phyloP scores from a whole-genome alignment of 768 basidiomycete genomes.

The Phylloporus arenicola region DNA sequence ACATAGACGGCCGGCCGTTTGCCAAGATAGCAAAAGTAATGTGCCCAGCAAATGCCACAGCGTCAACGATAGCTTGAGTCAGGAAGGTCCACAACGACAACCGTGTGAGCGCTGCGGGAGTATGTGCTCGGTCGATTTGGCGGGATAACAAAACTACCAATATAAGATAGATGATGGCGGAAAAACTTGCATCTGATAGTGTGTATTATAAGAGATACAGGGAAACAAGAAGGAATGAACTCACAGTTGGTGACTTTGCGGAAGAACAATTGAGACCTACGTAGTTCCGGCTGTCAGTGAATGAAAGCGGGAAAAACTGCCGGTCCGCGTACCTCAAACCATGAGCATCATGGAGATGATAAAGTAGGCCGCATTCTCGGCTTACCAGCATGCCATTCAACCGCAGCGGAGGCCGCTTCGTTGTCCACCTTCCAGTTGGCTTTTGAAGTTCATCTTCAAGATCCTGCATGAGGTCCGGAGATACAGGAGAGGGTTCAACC shows the following conservation, averaged over 20 bases:
- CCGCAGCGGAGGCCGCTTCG: slow-evolving; percentile 48
- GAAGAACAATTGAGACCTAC: slow-evolving; percentile 60
- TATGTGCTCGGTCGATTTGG: slow-evolving; percentile 70
- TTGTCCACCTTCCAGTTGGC: slow-evolving; percentile 67
- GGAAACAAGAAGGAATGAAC: slow-evolving; percentile 11
- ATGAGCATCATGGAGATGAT: slow-evolving; percentile 57
- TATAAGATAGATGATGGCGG: slow-evolving; percentile 59
- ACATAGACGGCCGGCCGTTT: slow-evolving; percentile 75
- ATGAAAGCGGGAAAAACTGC: background rate
- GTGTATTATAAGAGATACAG: slow-evolving; percentile 3
- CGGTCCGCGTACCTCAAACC: slow-evolving; percentile 58
- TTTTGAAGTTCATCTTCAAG: slow-evolving; percentile 69
- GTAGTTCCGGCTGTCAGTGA: background rate
- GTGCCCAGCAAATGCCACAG: slow-evolving; percentile 82
- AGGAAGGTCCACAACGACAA: slow-evolving; percentile 83
- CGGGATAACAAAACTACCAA: slow-evolving; percentile 65
- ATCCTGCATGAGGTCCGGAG: slow-evolving; percentile 55
- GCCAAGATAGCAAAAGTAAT: slow-evolving; percentile 84
- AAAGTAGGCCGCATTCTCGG: slow-evolving; percentile 72
- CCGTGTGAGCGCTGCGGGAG: slow-evolving; percentile 71
- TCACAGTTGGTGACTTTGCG: slow-evolving; percentile 66
- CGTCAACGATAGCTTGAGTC: slow-evolving; percentile 72
- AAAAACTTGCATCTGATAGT: slow-evolving; percentile 62
- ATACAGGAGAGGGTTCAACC: slow-evolving; percentile 49
- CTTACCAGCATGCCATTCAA: slow-evolving; percentile 69